Evolutionary conservation across 192 early-diverging fungal genomes (phyloP).

Genomic region (Entrophospora sp.): DNA sequence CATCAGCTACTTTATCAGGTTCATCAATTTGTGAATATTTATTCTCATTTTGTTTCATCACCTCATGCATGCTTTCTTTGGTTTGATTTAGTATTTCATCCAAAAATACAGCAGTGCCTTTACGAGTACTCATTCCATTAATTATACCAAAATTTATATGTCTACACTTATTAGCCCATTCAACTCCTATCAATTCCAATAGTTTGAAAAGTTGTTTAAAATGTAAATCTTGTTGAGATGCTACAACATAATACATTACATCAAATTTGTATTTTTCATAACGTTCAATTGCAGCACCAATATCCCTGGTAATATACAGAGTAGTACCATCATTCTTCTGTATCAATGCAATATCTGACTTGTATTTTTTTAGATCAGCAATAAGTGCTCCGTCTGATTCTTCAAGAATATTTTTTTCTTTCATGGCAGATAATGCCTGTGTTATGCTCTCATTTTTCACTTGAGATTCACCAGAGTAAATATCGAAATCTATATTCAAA

Average conservation of each 20-base stretch:
- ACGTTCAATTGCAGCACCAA: conserved; percentile 91
- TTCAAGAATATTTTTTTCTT: conserved; percentile 60
- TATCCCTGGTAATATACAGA: conserved; percentile 91
- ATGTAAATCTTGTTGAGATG: conserved; percentile 83
- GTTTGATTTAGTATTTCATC: conserved; percentile 87
- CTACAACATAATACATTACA: conserved; percentile 87
- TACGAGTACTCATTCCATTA: conserved; percentile 91
- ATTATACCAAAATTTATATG: conserved; percentile 96
- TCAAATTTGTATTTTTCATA: conserved; percentile 83
- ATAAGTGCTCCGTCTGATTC: conserved; percentile 80
- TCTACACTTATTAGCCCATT: conserved; percentile 73
- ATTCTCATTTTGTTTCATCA: conserved; percentile 81
- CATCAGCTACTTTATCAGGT: conserved; percentile 72
- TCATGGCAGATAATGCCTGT: conserved; percentile 60
- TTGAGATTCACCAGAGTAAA: conserved; percentile 94
- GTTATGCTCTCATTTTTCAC: conserved; percentile 60
- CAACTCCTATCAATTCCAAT: conserved; percentile 69
- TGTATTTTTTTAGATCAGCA: conserved; percentile 73
- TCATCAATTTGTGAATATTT: conserved; percentile 82
- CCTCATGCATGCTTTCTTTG: conserved; percentile 81
- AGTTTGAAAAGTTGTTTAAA: conserved; percentile 94
- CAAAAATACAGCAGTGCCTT: conserved; percentile 90
- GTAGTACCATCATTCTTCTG: conserved; percentile 88
- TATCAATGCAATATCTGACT: conserved; percentile 76
- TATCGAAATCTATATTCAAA: conserved; percentile 85